Conservation (phyloP, 176 grass and related monocot species). For the Oryza glaberrima region DNA sequence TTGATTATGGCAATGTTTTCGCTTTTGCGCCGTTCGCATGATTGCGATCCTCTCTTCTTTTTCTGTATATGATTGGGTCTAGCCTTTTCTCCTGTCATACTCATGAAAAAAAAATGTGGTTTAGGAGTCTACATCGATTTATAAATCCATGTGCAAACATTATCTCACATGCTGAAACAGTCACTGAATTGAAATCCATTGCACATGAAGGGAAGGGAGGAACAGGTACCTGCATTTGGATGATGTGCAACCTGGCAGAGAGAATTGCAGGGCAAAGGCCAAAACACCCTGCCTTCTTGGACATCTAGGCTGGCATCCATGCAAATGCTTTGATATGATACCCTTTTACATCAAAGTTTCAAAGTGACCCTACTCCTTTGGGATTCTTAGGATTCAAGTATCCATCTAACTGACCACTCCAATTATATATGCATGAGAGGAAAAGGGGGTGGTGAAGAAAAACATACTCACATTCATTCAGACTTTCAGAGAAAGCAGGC, state of each 20-base stretch:
- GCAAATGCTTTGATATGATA: constrained; percentile 46
- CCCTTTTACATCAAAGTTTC: constrained; percentile 46
- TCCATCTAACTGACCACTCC: constrained; percentile 40
- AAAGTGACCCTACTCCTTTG: constrained; percentile 48
- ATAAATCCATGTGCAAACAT: constrained; percentile 31
- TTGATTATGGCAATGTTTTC: constrained; percentile 35
- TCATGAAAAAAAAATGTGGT: constrained; percentile 21
- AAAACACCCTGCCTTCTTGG: constrained; percentile 64
- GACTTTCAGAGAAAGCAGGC: constrained; percentile 39
- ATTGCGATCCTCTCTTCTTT: constrained; percentile 37
- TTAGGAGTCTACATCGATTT: constrained; percentile 46
- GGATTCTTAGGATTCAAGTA: constrained; percentile 68
- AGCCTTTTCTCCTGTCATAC: constrained; percentile 16
- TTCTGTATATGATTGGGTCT: constrained; percentile 36
- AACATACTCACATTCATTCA: constrained; percentile 7
- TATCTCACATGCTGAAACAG: constrained; percentile 59
- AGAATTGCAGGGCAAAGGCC: constrained; percentile 40
- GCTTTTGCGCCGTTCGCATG: constrained; percentile 41
- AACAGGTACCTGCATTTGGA: constrained; percentile 38
- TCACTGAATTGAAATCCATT: constrained; percentile 46
- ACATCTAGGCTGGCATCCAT: constrained; percentile 74
- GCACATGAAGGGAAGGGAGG: constrained; percentile 29
- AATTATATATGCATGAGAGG: constrained; percentile 52
- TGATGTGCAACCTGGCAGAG: constrained; percentile 20
- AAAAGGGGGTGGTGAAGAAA: constrained; percentile 21